A percentile compares a stretch with the other conserved stretches of the same genome.
Conservation (phyloP, 495 filamentous ascomycete species). For the Penicillium cosmopolitanum region DNA sequence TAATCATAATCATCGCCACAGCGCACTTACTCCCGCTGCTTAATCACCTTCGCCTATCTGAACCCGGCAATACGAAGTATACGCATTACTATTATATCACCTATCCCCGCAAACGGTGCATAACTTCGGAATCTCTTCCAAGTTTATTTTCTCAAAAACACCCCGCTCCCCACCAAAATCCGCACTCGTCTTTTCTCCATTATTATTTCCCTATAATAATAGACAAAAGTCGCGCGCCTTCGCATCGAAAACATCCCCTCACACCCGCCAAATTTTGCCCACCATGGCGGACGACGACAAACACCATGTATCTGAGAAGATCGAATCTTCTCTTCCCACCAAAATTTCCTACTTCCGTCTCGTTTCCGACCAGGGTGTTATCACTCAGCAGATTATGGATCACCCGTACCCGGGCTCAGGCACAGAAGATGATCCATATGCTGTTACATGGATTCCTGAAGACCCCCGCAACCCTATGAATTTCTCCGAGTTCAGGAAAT, state of each 20-base stretch:
- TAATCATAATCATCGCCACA: conserved; percentile 4
- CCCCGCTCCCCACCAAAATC: conserved; percentile 1
- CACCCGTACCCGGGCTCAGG: conserved; percentile 68
- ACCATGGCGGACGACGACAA: conserved; percentile 37
- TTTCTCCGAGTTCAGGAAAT: conserved; percentile 66
- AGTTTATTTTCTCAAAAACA: conserved; percentile 6
- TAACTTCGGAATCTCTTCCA: background rate
- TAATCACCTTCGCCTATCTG: conserved; percentile 6
- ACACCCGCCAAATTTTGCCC: conserved; percentile 16
- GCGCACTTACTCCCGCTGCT: background rate
- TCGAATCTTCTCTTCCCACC: conserved; percentile 35
- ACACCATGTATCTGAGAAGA: conserved; percentile 27
- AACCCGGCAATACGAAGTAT: conserved; percentile 11
- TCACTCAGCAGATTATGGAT: conserved; percentile 60
- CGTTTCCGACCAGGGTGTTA: conserved; percentile 55
- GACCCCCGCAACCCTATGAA: conserved; percentile 74
- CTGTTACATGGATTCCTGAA: conserved; percentile 72
- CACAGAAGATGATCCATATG: conserved; percentile 73
- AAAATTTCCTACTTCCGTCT: conserved; percentile 50
- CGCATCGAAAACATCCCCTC: background rate
- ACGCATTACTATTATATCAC: background rate
- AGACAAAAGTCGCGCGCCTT: background rate
- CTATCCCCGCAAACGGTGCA: conserved; percentile 20
- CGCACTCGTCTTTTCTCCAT: conserved; percentile 2
- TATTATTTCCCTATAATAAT: background rate